Percentiles rank a stretch among this genome's conserved stretches.
Evolutionary conservation across 2,329 filamentous ascomycete species (phyloP).

Genomic region (Stemphylium vesicarium): DNA sequence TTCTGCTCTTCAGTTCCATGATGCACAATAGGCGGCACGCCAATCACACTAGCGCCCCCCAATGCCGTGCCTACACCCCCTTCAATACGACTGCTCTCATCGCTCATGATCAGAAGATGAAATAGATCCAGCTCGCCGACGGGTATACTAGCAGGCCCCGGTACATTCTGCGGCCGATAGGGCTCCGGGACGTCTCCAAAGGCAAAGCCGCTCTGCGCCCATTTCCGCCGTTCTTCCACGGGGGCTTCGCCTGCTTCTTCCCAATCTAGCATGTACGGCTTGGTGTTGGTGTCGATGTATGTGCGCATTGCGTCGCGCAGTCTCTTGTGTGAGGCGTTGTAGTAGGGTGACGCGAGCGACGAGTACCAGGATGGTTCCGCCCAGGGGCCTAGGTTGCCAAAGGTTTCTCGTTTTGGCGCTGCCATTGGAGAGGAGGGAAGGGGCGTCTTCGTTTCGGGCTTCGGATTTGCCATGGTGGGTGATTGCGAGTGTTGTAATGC

Average conservation of each 20-base stretch:
- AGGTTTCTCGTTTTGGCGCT: slow-evolving; percentile 34
- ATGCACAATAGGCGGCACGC: slow-evolving; percentile 67
- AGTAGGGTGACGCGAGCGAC: slow-evolving; percentile 64
- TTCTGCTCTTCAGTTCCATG: slow-evolving; percentile 68
- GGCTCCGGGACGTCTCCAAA: slow-evolving; percentile 54
- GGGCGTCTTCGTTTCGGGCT: slow-evolving; percentile 16
- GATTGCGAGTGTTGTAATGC: background rate
- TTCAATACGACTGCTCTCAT: slow-evolving; percentile 63
- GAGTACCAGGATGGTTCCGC: slow-evolving; percentile 56
- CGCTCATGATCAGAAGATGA: slow-evolving; percentile 58
- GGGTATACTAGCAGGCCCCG: slow-evolving; percentile 47
- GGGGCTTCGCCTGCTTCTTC: slow-evolving; percentile 60
- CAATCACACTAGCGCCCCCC: slow-evolving; percentile 66
- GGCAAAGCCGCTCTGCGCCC: slow-evolving; percentile 51
- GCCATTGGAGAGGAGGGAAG: slow-evolving; percentile 24
- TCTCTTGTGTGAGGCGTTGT: slow-evolving; percentile 66
- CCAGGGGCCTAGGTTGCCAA: slow-evolving; percentile 52
- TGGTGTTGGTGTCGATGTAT: slow-evolving; percentile 65
- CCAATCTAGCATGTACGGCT: slow-evolving; percentile 68
- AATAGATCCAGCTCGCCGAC: slow-evolving; percentile 48
- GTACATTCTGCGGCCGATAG: slow-evolving; percentile 51
- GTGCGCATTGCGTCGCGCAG: slow-evolving; percentile 63
- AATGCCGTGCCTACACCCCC: slow-evolving; percentile 65
- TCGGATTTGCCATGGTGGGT: slow-evolving; percentile 18
- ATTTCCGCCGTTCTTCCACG: slow-evolving; percentile 52